These are phyloP conservation scores for Xerocomus spinulosus DNA, from an alignment of 768 basidiomycete genomes.

Conservation along the genomic window DNA sequence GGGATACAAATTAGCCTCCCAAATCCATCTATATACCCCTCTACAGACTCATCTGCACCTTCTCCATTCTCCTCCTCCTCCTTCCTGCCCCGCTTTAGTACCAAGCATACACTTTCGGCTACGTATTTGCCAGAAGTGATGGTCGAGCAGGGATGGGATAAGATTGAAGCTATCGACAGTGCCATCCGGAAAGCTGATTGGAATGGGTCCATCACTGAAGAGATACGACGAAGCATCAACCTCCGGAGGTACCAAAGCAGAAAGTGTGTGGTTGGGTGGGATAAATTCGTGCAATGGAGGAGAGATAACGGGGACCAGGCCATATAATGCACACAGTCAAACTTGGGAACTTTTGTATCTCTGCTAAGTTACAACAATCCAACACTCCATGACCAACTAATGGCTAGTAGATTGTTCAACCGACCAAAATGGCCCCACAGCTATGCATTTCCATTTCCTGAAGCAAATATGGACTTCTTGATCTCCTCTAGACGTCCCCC, in stretches of 20 bases:
- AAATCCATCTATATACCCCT: conserved; percentile 60
- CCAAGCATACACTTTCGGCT: conserved; percentile 66
- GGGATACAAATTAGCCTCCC: conserved; percentile 88
- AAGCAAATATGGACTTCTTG: conserved; percentile 35
- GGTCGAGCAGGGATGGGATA: conserved; percentile 90
- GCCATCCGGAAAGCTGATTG: conserved; percentile 94
- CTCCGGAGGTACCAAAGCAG: conserved; percentile 82
- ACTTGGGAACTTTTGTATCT: conserved; percentile 6
- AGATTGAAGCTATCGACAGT: conserved; percentile 83
- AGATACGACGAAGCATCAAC: conserved; percentile 67
- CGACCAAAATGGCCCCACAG: too few relatives aligned
- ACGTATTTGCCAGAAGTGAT: conserved; percentile 94
- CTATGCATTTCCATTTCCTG: conserved; percentile 1
- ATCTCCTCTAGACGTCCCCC: conserved; percentile 44
- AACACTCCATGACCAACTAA: too few relatives aligned
- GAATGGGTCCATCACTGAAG: conserved; percentile 77
- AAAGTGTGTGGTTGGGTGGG: conserved; percentile 63
- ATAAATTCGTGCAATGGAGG: conserved; percentile 77
- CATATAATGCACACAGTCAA: conserved; percentile 21
- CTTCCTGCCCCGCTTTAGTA: conserved; percentile 50
- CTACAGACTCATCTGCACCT: conserved; percentile 49
- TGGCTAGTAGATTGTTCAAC: too few relatives aligned
- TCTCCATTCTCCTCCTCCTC: conserved; percentile 68
- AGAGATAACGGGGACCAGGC: conserved; percentile 39
- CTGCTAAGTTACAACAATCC: conserved; percentile 9